Percentiles rank a stretch among this genome's conserved stretches.
phyloP scores from a whole-genome alignment of 2,329 filamentous ascomycete genomes.

The Sporothrix curviconia region DNA sequence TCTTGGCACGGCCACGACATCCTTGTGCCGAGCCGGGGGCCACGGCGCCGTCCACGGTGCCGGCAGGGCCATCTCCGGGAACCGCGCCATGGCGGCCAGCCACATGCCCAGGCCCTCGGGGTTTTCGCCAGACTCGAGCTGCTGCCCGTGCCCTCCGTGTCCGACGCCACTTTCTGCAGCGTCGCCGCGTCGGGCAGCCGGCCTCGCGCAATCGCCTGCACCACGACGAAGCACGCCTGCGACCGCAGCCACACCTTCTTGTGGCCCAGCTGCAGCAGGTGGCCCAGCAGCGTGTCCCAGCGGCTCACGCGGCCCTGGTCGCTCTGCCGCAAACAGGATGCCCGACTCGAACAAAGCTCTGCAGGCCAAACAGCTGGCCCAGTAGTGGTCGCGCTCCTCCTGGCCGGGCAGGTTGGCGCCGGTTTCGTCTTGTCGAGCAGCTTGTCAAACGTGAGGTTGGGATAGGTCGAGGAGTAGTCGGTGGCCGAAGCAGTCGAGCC shows the following conservation, averaged over 20 bases:
- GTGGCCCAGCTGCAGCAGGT: conserved; percentile 65
- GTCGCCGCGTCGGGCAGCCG: conserved; percentile 52
- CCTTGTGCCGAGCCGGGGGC: conserved; percentile 57
- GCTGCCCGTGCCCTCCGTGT: conserved; percentile 32
- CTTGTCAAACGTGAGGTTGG: conserved; percentile 49
- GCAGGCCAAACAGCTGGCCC: conserved; percentile 79
- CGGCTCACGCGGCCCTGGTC: conserved; percentile 24
- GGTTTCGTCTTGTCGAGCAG: conserved; percentile 51
- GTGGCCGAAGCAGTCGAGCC: neutral
- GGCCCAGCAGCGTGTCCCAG: conserved; percentile 63
- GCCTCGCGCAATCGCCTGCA: conserved; percentile 53
- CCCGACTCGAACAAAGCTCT: conserved; percentile 78
- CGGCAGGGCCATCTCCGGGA: conserved; percentile 58
- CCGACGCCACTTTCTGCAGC: conserved; percentile 49
- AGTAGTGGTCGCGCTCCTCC: conserved; percentile 78
- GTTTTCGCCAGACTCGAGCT: conserved; percentile 61
- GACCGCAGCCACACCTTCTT: conserved; percentile 86
- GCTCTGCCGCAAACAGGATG: conserved; percentile 51
- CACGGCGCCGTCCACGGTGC: conserved; percentile 77
- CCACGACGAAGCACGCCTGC: conserved; percentile 78
- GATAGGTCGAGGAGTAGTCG: conserved; percentile 41
- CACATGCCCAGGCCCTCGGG: conserved; percentile 87
- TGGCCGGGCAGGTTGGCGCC: conserved; percentile 51
- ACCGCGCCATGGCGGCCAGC: conserved; percentile 61
- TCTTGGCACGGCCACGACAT: conserved; percentile 69